Base-by-base conservation (phyloP, 306 rosid species). In the Vigna mungo region DNA sequence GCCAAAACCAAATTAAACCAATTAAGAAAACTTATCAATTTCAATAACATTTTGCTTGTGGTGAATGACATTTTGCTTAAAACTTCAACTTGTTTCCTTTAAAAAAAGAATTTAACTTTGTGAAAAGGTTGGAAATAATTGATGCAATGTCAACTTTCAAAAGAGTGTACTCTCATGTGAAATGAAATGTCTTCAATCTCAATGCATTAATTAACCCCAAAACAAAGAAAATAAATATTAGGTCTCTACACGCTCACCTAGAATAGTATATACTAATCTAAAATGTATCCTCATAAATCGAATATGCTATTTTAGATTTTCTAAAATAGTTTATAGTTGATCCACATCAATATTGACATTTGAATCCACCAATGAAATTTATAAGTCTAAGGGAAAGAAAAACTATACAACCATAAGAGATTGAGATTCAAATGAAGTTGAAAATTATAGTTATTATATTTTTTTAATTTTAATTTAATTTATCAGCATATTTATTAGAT, bases 181-280 rank as follows among this genome's bases (percentile, higher is more conserved):
- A 37, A 23, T 55, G 58, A 71, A 52, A 71, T 72, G 66, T 72
- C 66, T 64, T 64, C 71, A 54, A 71, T 76, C 82, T 82, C 85
- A 77, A 77, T 21, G 82, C 59, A 54, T 56, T 60, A 51, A 55
- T 44, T 72, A 27, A 49, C 76, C 34, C 80, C 10, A 18, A 65
- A 21, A 60, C 60, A n/a, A 59, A 46, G 9, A 12, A 20, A 68
- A 68, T 13, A 25, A 60, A 13, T 21, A 20, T 5, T 56, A 17
- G 18, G 47, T 12, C 7, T n/a, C 17, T 4, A 39, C 39, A 68
- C 30, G 1, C 13, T 49, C 37, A 60, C 52, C 72, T 68, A 67
- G 36, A 72, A 43, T 2, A 16, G 68, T 34, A 15, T 27, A 30
- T 25, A 58, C 36, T 36, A 36, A 36, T 36, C 6, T 6, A 36